phyloP scores from a whole-genome alignment of 768 basidiomycete genomes.

The Tricholoma matsutake region DNA sequence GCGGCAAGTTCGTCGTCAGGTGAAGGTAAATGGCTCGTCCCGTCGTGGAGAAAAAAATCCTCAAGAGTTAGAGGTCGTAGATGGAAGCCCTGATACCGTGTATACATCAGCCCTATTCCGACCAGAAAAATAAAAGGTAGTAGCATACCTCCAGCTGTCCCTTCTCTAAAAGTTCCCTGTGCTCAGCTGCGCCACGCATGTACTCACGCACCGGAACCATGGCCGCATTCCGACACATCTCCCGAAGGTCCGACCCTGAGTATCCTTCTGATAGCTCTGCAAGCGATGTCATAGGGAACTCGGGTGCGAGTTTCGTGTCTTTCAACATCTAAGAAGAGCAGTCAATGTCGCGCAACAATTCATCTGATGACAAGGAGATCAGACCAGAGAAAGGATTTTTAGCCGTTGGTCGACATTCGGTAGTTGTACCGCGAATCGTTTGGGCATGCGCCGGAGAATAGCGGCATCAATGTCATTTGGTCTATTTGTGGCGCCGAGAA shows the following conservation, averaged over 20 bases:
- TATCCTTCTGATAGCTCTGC: slow-evolving; percentile 69
- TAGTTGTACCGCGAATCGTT: slow-evolving; percentile 83
- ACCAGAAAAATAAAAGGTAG: neutral
- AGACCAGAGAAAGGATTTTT: slow-evolving; percentile 80
- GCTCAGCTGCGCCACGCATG: slow-evolving; percentile 50
- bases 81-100: slow-evolving; percentile 62
- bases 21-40: slow-evolving; percentile 35
- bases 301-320: slow-evolving; percentile 62
- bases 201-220: slow-evolving; percentile 91
- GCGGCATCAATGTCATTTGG: slow-evolving; percentile 75
- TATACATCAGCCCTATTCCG: neutral
- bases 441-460: slow-evolving; percentile 95
- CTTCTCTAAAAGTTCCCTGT: slow-evolving; percentile 42
- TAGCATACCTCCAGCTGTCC: slow-evolving; percentile 44
- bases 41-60: slow-evolving; percentile 62
- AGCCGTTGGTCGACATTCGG: slow-evolving; percentile 76
- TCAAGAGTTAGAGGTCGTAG: slow-evolving; percentile 66
- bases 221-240: slow-evolving; percentile 89
- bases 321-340: slow-evolving; percentile 69
- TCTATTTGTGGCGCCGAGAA: slow-evolving; percentile 93
- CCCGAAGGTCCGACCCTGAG: slow-evolving; percentile 89
- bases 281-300: slow-evolving; percentile 59
- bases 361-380: neutral
- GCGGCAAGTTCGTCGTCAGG: slow-evolving; percentile 16
- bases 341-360: neutral